These are phyloP conservation scores for Saksenaea vasiformis DNA, from an alignment of 371 early-diverging fungal genomes.

Conservation along the genomic window DNA sequence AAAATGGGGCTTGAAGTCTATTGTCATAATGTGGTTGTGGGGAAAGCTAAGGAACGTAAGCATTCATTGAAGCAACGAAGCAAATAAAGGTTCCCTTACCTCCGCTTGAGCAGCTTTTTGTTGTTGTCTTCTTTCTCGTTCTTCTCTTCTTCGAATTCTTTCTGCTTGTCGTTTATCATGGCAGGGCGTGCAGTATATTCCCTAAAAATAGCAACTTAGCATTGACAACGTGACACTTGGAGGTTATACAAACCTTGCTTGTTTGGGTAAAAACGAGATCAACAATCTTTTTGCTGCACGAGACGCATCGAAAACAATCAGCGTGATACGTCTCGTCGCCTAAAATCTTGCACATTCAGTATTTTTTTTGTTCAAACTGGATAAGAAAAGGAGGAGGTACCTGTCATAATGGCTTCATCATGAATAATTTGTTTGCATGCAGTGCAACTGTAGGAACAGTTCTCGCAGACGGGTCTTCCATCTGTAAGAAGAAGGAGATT, in stretches of 20 bases:
- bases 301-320: conserved; percentile 81
- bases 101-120: conserved; percentile 5
- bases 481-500: conserved; percentile 78
- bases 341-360: conserved; percentile 14
- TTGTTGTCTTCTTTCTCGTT: conserved; percentile 28
- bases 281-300: conserved; percentile 70
- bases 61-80: not conserved
- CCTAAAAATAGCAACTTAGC: conserved; percentile 23
- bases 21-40: not conserved
- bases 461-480: conserved; percentile 81
- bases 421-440: conserved; percentile 77
- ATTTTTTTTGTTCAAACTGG: not conserved
- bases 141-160: conserved; percentile 36
- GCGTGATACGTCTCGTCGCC: conserved; percentile 86
- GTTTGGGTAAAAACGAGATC: conserved; percentile 83
- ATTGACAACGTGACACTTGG: not conserved
- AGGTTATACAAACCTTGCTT: conserved; percentile 52
- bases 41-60: not conserved
- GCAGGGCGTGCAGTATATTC: conserved; percentile 50
- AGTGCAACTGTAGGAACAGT: conserved; percentile 83
- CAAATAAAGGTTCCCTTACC: not conserved
- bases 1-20: not conserved
- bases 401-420: conserved; percentile 88
- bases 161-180: conserved; percentile 42
- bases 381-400: conserved; percentile 27